A percentile compares a stretch with the other conserved stretches of the same genome.
Evolutionary conservation across 257 asterid species (phyloP).

Genomic region (Cynanchum wilfordii): DNA sequence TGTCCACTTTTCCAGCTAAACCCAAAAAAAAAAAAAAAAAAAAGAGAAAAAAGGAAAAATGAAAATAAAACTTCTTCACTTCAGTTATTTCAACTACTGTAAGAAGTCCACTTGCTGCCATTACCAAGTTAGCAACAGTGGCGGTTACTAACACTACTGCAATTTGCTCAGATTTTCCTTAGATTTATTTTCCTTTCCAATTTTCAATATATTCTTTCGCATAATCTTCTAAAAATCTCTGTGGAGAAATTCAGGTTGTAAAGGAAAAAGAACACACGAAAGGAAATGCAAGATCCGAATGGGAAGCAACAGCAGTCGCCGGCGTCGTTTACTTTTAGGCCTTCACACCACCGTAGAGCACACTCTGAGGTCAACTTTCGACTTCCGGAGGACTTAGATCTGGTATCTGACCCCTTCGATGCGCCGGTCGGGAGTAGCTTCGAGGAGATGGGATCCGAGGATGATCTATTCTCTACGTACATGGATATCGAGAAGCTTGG

Average conservation of each 20-base stretch:
- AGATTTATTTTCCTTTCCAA: neutral
- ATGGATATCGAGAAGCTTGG: slow-evolving; percentile 88
- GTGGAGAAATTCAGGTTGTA: neutral
- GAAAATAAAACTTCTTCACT: slow-evolving; percentile 3
- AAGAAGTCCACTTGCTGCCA: neutral
- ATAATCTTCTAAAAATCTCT: neutral
- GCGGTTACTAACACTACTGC: neutral
- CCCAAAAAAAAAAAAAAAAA: neutral
- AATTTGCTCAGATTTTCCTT: neutral
- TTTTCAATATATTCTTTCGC: neutral
- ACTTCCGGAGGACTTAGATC: slow-evolving; percentile 83
- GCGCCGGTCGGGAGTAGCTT: slow-evolving; percentile 49
- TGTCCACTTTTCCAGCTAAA: slow-evolving; percentile 1
- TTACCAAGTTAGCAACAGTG: neutral
- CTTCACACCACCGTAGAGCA: slow-evolving; percentile 82
- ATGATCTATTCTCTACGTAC: slow-evolving; percentile 79
- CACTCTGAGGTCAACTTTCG: slow-evolving; percentile 88
- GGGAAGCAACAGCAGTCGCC: slow-evolving; percentile 34
- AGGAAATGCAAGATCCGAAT: slow-evolving; percentile 88
- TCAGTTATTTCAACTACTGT: neutral
- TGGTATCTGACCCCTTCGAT: slow-evolving; percentile 62
- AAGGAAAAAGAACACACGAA: too few relatives aligned
- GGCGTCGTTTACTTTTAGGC: slow-evolving; percentile 58
- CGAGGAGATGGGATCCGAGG: slow-evolving; percentile 95
- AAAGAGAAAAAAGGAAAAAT: neutral